phyloP scores from a whole-genome alignment of 495 filamentous ascomycete species.

The Pseudevernia furfuracea region DNA sequence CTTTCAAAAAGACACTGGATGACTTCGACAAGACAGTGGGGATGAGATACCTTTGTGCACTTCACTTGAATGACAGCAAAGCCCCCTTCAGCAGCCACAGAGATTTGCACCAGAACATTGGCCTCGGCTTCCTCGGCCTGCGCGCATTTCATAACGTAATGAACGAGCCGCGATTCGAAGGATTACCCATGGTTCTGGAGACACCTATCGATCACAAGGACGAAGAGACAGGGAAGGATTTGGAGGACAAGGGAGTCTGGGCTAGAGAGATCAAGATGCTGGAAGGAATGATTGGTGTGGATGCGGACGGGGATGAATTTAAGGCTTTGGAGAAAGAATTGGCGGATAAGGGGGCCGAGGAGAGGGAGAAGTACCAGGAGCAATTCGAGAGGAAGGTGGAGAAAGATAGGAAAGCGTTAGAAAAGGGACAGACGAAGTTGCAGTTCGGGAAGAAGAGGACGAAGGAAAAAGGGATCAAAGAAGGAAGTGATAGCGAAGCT shows the following conservation, averaged over 20 bases:
- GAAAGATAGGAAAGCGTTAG: slow-evolving; percentile 26
- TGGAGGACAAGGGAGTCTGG: slow-evolving; percentile 71
- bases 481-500: slow-evolving; percentile 10
- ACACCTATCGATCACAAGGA: slow-evolving; percentile 74
- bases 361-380: slow-evolving; percentile 66
- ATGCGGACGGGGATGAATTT: slow-evolving; percentile 64
- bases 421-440: slow-evolving; percentile 22
- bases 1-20: slow-evolving; percentile 63
- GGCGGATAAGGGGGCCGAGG: slow-evolving; percentile 56
- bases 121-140: slow-evolving; percentile 82
- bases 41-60: slow-evolving; percentile 65
- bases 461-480: slow-evolving; percentile 15
- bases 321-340: slow-evolving; percentile 52
- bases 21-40: slow-evolving; percentile 79
- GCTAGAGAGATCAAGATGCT: slow-evolving; percentile 82
- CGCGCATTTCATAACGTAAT: slow-evolving; percentile 85
- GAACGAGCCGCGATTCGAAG: slow-evolving; percentile 70
- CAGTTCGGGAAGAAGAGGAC: slow-evolving; percentile 23
- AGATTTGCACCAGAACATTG: slow-evolving; percentile 91
- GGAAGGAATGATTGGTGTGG: slow-evolving; percentile 78
- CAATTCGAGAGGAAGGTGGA: slow-evolving; percentile 62
- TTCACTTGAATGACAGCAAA: slow-evolving; percentile 93
- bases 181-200: slow-evolving; percentile 85
- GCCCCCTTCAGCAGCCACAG: slow-evolving; percentile 68
- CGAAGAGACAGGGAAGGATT: slow-evolving; percentile 35